Evolutionary conservation across 1,284 basidiomycete species (phyloP).

Genomic region (Taiwanofungus camphoratus): DNA sequence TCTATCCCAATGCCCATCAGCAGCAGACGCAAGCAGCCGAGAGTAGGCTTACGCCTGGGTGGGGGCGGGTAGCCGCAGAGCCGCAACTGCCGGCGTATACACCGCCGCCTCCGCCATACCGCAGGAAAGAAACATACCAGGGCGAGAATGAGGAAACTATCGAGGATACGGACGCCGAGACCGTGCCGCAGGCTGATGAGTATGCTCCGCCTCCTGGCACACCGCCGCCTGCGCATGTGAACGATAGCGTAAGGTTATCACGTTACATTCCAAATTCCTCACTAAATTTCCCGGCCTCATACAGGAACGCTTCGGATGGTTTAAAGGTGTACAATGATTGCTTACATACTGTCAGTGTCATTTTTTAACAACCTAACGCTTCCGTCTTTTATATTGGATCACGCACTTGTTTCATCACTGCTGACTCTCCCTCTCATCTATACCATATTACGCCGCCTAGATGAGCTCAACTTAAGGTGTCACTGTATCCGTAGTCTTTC

Average conservation of each 20-base stretch:
- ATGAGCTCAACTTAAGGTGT: no score
- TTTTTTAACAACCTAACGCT: no score
- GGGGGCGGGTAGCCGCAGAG: not conserved
- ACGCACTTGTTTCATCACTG: no score
- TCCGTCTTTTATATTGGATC: no score
- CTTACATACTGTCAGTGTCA: no score
- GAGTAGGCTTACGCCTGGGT: not conserved
- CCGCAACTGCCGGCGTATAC: not conserved
- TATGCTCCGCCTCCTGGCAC: conserved; percentile 10
- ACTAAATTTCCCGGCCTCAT: not conserved
- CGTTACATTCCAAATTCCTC: not conserved
- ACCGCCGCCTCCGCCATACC: conserved; percentile 16
- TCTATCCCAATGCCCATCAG: not conserved
- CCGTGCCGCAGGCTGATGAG: conserved; percentile 8
- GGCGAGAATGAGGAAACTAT: conserved; percentile 13
- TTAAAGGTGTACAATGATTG: not conserved
- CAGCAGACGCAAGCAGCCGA: conserved; percentile 1
- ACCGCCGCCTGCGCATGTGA: conserved; percentile 11
- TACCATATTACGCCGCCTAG: no score
- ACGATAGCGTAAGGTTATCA: conserved; percentile 8
- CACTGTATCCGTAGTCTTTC: no score
- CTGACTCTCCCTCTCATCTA: no score
- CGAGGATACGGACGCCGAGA: conserved; percentile 4
- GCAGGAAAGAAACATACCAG: conserved; percentile 9
- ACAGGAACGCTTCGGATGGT: not conserved